Base-by-base conservation (phyloP, 2,329 filamentous ascomycete species). In the Teratosphaeria zuluensis region DNA sequence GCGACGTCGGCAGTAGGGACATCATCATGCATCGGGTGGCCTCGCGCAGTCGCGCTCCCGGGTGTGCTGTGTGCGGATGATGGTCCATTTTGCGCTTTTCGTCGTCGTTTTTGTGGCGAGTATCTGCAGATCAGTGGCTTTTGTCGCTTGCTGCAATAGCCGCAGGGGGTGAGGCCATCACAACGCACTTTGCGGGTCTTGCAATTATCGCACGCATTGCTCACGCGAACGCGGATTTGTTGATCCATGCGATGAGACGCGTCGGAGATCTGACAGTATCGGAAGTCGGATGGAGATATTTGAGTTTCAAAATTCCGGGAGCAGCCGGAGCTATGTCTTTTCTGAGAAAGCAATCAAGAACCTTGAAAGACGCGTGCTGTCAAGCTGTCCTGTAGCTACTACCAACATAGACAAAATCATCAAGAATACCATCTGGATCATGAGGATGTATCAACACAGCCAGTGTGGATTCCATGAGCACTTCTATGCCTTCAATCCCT, bases 181-280 rank as follows among this genome's bases (percentile, higher is more conserved):
- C 79, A 81, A 66, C 80, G 80, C 60, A 81, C 78, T 62, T 79
- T 79, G 56, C 77, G 71, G 28, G 74, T 65, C 62, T 77, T 78
- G 69, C 76, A 78, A 54, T 73, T 75, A 58, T 77, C 73, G 64
- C 76, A 78, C 16, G 75, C 76, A 21, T 57, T 57, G 46, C 56
- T 19, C 2, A 57, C 53, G 28, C 56, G 56, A 21, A 48, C 42
- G 42, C 42, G 42, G 42, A 48, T 48, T 16, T 48, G n/a, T 24
- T 24, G 42, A 8, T 48, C 42, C 42, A 48, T 48, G 42, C 42
- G n/a, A 48, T 42, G 19, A 48, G 4, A n/a, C 9, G 19, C n/a
- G 12, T 19, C 14, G 16, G 16, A 48, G 42, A 42, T 2, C 33
- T 11, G 35, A 48, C 6, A 4, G 24, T 28, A 21, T 24, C 42